These are phyloP conservation scores for Glomus cerebriforme DNA, from an alignment of 192 early-diverging fungal genomes.

Conservation along the genomic window DNA sequence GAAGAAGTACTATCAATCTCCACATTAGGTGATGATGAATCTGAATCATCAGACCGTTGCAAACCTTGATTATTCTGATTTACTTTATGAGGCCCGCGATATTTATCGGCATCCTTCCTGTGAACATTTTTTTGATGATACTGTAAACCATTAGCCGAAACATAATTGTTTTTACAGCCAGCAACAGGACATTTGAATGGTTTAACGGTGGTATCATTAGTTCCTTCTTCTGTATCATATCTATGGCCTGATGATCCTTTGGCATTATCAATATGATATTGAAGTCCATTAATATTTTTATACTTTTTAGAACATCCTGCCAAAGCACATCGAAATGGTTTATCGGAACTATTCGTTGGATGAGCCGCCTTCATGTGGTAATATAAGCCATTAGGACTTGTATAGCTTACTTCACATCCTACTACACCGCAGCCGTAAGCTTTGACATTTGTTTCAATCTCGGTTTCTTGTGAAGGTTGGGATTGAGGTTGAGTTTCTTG, in stretches of 20 bases:
- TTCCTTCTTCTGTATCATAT: constrained; percentile 4
- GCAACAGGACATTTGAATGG: constrained; percentile 41
- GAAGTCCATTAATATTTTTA: constrained; percentile 84
- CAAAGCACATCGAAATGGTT: constrained; percentile 71
- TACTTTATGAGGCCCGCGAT: not conserved
- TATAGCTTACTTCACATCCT: constrained; percentile 36
- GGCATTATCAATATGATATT: constrained; percentile 71
- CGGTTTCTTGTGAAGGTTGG: not conserved
- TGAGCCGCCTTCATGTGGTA: constrained; percentile 47
- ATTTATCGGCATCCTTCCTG: constrained; percentile 3
- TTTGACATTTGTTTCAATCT: not conserved
- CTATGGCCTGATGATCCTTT: constrained; percentile 17
- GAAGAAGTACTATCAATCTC: not conserved
- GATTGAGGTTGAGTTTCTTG: not conserved
- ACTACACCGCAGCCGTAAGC: constrained; percentile 46
- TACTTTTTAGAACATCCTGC: constrained; percentile 69
- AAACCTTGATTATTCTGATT: not conserved
- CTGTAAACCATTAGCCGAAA: constrained; percentile 42
- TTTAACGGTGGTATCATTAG: constrained; percentile 8
- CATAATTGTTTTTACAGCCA: constrained; percentile 47
- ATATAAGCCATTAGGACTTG: constrained; percentile 40
- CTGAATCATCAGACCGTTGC: not conserved
- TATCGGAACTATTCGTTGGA: constrained; percentile 31
- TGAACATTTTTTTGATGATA: constrained; percentile 36
- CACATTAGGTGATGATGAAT: not conserved